Percentiles rank a stretch among this genome's conserved stretches.
These are phyloP conservation scores for Volvox carteri DNA, from an alignment of 163 green algal genomes.

Conservation along the genomic window DNA sequence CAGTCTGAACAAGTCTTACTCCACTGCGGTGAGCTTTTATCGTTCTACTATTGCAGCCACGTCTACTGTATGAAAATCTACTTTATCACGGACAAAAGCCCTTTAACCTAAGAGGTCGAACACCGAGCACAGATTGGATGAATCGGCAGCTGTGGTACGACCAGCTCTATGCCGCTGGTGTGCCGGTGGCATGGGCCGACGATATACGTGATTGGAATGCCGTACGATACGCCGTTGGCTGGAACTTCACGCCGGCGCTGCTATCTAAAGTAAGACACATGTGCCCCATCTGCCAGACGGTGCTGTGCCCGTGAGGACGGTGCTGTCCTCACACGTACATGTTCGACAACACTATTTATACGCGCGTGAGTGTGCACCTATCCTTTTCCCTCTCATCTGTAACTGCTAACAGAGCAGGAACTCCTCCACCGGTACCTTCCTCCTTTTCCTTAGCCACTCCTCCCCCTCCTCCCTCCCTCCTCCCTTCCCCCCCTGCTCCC, in stretches of 20 bases:
- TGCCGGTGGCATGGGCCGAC: slow-evolving; percentile 15
- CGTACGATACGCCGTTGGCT: slow-evolving; percentile 13
- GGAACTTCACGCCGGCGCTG: slow-evolving; percentile 37
- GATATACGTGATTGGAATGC: slow-evolving; percentile 2
- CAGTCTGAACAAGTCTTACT: slow-evolving; percentile 21
- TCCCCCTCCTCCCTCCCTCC: not conserved
- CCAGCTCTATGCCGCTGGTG: slow-evolving; percentile 1
- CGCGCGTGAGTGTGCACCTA: too few relatives aligned
- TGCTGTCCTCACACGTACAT: too few relatives aligned
- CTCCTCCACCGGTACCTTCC: not conserved
- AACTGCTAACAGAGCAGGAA: too few relatives aligned
- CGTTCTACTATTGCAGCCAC: not conserved
- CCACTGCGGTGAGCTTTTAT: slow-evolving; percentile 16
- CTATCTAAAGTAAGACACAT: slow-evolving; percentile 21
- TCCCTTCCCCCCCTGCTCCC: not conserved
- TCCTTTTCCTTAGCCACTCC: not conserved
- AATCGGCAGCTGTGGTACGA: slow-evolving; percentile 45
- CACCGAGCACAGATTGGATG: slow-evolving; percentile 27
- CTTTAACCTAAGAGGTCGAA: too few relatives aligned
- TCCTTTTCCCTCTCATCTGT: too few relatives aligned
- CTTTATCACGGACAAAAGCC: too few relatives aligned
- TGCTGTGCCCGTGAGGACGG: too few relatives aligned
- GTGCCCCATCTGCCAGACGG: too few relatives aligned
- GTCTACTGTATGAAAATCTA: too few relatives aligned
- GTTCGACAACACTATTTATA: too few relatives aligned